Evolutionary conservation across 108 stramenopile genomes (phyloP), one percentile per base, ranked within the genome.

Genomic region (Cylindrotheca closterium): DNA sequence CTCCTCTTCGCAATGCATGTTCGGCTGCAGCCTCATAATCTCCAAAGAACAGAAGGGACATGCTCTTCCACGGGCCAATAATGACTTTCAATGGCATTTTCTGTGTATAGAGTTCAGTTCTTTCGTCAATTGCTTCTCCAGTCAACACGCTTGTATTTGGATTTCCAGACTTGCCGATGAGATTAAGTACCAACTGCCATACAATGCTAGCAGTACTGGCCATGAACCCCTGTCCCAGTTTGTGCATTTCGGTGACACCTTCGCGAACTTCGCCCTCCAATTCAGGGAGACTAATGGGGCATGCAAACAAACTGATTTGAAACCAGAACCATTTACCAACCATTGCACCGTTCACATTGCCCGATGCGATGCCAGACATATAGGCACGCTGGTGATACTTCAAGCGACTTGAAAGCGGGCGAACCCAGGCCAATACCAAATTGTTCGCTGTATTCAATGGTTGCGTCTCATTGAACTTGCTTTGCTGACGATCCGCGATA

Each of bases 311-410:
- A 45, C 17, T 45, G n/a, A n/a, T n/a, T n/a, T n/a, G n/a, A n/a
- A n/a, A n/a, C 42, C 42, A 45, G 42, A 45, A 45, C 42, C 42
- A 45, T 45, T 45, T 45, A 12, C 42, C 42, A 45, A 45, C 42
- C 12, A 8, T 12, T 12, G 42, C 42, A 12, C 42, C 42, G 12
- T 45, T 17, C 12, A 45, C 17, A 17, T 45, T 45, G 17, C 42
- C 42, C 8, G 42, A 45, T 12, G 42, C 17, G 8, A 45, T 17
- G 17, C 42, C 42, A 8, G 42, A 45, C 42, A 12, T 17, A 17
- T 45, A 45, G 42, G 42, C 42, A 45, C 42, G 42, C 8, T 12
- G 8, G 17, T 45, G 42, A 45, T 45, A 45, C 42, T 8, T 8
- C 42, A 45, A 45, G 42, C 42, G 42, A 45, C 42, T 45, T 45